phyloP scores from a whole-genome alignment of 306 rosid species.

The Gleditsia sinensis region DNA sequence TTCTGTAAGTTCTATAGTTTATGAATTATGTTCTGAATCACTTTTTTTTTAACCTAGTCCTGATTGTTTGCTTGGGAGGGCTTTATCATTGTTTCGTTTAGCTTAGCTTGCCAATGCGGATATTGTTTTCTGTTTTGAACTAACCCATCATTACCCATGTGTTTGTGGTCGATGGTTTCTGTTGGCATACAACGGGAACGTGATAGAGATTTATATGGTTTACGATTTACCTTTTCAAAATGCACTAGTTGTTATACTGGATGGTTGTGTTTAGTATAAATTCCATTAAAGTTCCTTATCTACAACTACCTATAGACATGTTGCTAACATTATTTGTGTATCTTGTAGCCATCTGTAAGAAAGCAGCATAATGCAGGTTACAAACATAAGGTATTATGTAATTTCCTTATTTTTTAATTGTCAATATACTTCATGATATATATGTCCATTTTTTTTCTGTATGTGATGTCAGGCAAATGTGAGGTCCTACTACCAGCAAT shows the following conservation, averaged over 20 bases:
- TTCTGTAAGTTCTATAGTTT: constrained; percentile 43
- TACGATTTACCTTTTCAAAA: not conserved
- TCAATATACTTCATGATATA: not conserved
- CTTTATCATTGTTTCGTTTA: not conserved
- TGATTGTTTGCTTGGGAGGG: not conserved
- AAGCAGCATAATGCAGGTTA: constrained; percentile 99
- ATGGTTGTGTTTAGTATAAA: constrained; percentile 42
- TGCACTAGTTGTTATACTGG: not conserved
- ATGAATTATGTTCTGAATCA: too few relatives aligned
- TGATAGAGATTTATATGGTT: constrained; percentile 1
- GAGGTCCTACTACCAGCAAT: constrained; percentile 84
- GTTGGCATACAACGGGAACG: not conserved
- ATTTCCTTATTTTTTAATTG: not conserved
- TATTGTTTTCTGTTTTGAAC: not conserved
- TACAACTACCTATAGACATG: not conserved
- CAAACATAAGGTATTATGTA: constrained; percentile 77
- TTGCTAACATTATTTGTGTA: constrained; percentile 15
- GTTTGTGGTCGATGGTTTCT: not conserved
- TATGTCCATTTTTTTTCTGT: constrained; percentile 1
- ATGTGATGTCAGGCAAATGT: constrained; percentile 70
- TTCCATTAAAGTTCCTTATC: constrained; percentile 19
- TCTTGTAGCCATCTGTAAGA: constrained; percentile 91
- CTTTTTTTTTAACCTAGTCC: not conserved
- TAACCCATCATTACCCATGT: not conserved
- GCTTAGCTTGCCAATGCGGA: not conserved